Percentiles rank a stretch among this genome's conserved stretches.
These are phyloP conservation scores for Candida caryicola DNA, from an alignment of 805 yeast species.

Conservation along the genomic window DNA sequence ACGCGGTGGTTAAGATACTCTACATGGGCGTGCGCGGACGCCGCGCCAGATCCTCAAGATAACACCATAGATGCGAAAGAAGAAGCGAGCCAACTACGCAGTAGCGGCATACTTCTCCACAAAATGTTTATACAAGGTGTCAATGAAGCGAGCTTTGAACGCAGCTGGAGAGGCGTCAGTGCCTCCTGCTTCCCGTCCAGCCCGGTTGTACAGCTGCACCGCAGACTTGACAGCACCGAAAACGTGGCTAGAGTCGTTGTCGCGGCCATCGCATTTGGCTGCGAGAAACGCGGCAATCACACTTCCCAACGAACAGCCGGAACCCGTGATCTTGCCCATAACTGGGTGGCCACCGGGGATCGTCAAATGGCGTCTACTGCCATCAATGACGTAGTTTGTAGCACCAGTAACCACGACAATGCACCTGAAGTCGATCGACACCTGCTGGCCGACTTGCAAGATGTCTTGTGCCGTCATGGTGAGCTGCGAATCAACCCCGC, in stretches of 20 bases:
- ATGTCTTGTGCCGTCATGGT: constrained; percentile 21
- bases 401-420: constrained; percentile 73
- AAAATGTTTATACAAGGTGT: constrained; percentile 26
- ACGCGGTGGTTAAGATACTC: too few species aligned
- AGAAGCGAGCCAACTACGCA: too few species aligned
- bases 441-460: constrained; percentile 41
- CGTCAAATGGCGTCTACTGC: constrained; percentile 18
- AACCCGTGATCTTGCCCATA: constrained; percentile 72
- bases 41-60: too few species aligned
- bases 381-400: constrained; percentile 26
- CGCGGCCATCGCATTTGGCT: constrained; percentile 31
- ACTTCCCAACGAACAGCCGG: constrained; percentile 82
- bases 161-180: constrained; percentile 51
- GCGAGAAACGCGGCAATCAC: constrained; percentile 59
- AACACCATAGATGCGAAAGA: too few species aligned
- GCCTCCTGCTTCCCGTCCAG: constrained; percentile 54
- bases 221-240: constrained; percentile 54
- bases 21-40: too few species aligned
- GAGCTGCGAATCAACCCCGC: constrained; percentile 65
- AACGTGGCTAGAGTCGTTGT: constrained; percentile 17
- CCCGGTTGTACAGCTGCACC: constrained; percentile 54
- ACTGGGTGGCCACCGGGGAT: constrained; percentile 57
- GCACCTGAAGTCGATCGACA: constrained; percentile 51
- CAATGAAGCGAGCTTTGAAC: constrained; percentile 48
- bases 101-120: too few species aligned